Conservation (phyloP, 768 basidiomycete species). For the Bullera alba region DNA sequence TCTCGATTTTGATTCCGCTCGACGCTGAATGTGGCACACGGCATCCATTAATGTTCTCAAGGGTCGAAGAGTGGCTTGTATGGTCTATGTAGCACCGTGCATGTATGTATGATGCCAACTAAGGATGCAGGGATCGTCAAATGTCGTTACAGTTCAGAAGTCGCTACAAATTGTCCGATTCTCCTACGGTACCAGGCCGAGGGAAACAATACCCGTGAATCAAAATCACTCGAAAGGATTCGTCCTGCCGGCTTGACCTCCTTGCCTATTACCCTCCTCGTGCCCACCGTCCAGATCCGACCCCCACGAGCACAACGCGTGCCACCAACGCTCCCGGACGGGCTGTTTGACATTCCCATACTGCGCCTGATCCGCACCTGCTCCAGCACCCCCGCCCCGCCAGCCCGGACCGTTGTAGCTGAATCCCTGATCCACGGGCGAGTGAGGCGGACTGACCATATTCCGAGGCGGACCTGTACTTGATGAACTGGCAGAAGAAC, state of each 20-base stretch:
- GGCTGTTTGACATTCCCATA: neutral
- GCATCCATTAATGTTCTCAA: too few species aligned
- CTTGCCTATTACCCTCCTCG: conserved; percentile 26
- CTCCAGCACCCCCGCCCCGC: conserved; percentile 28
- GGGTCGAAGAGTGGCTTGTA: too few species aligned
- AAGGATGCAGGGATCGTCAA: too few species aligned
- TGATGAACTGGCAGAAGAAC: conserved; percentile 8
- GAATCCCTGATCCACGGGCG: conserved; percentile 11
- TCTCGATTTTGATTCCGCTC: too few species aligned
- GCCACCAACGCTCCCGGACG: conserved; percentile 42
- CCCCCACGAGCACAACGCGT: conserved; percentile 45
- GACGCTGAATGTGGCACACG: too few species aligned
- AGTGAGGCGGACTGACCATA: conserved; percentile 9
- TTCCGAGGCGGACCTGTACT: conserved; percentile 10
- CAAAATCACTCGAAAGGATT: conserved; percentile 44
- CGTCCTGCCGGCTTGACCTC: conserved; percentile 40
- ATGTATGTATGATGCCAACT: too few species aligned
- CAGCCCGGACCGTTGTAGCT: conserved; percentile 25
- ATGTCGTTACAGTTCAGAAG: too few species aligned
- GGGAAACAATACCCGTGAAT: too few species aligned
- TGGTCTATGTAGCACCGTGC: too few species aligned
- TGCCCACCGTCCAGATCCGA: conserved; percentile 41
- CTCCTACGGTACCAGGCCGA: too few species aligned
- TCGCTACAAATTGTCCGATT: too few species aligned
- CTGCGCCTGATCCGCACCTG: conserved; percentile 9